Percentiles rank a stretch among this genome's conserved stretches.
These are phyloP conservation scores for Hordeum marinum DNA, from an alignment of 176 grass and related monocot species.

Conservation along the genomic window DNA sequence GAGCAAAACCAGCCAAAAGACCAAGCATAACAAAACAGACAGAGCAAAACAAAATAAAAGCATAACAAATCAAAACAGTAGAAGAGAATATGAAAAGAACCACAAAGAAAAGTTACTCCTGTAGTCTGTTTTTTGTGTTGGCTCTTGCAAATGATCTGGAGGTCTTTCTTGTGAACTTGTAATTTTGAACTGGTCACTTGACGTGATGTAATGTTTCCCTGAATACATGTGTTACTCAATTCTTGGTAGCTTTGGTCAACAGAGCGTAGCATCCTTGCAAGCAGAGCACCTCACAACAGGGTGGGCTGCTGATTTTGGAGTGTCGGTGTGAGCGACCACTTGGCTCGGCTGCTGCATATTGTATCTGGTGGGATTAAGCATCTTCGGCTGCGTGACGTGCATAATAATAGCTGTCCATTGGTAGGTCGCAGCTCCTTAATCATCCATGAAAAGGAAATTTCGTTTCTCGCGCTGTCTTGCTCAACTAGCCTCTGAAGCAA, in stretches of 20 bases:
- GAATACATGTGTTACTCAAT: background rate
- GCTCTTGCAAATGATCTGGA: background rate
- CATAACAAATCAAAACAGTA: background rate
- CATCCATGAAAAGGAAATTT: slow-evolving; percentile 26
- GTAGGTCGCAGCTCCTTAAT: slow-evolving; percentile 37
- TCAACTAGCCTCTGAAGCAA: background rate
- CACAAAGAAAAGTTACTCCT: background rate
- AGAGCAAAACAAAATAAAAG: background rate
- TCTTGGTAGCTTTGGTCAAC: background rate
- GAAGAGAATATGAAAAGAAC: background rate
- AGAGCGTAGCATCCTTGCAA: background rate
- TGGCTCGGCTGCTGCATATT: slow-evolving; percentile 26
- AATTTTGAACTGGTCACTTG: background rate
- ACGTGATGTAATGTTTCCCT: background rate
- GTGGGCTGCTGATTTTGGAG: slow-evolving; percentile 26
- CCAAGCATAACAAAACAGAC: background rate
- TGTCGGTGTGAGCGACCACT: slow-evolving; percentile 45
- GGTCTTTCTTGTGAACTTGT: background rate
- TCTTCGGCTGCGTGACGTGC: slow-evolving; percentile 18
- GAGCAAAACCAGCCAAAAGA: background rate
- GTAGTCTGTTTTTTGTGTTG: background rate
- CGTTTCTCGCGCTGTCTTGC: slow-evolving; percentile 28
- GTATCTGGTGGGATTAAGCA: slow-evolving; percentile 46
- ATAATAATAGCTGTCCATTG: slow-evolving; percentile 22
- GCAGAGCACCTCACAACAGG: background rate